Base-by-base conservation (phyloP, 805 yeast species). In the Ogataea paraovalis region DNA sequence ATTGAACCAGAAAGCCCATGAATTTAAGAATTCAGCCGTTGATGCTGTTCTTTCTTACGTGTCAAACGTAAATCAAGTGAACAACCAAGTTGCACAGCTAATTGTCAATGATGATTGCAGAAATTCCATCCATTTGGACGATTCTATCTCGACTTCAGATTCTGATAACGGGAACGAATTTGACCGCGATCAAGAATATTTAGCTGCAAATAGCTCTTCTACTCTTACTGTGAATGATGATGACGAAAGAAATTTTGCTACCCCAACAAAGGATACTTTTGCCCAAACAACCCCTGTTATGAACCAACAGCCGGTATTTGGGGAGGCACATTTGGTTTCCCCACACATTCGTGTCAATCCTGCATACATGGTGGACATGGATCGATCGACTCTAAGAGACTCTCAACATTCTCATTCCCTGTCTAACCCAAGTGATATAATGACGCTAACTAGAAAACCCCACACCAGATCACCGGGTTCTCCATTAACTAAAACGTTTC, bases 381-480 rank as follows among this genome's bases (percentile, higher is more conserved):
- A 23, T 10, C 3, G 20, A 13, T 23, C 40, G 4, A 39, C 34
- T 13, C 22, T 41, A 6, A 42, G 32, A 21, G 43, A 41, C 16
- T 37, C 54, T 6, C 44, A 44, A n/a, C 65, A 62, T 48, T 21
- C 39, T 2, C 64, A 62, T 42, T 59, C 65, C 1, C 46, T 51
- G n/a, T 61, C 66, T 4, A 60, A 58, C 32, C 65, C 67, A 12
- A 46, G 48, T 25, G 64, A 57, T 44, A 44, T 51, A 13, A 20
- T 47, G 12, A 13, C 47, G 3, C 28, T 46, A 10, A 13, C 47
- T 4, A 30, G 51, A 16, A 46, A 43, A 37, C 36, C 50, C 10
- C 49, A 46, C 13, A 47, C 44, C 10, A 45, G 44, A 27, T 40
- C 46, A 14, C 62, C 60, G 3, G 42, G 41, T 33, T 54, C 65